These are phyloP conservation scores for Gossypium arboreum DNA, from an alignment of 345 rosid genomes.

Conservation along the genomic window DNA sequence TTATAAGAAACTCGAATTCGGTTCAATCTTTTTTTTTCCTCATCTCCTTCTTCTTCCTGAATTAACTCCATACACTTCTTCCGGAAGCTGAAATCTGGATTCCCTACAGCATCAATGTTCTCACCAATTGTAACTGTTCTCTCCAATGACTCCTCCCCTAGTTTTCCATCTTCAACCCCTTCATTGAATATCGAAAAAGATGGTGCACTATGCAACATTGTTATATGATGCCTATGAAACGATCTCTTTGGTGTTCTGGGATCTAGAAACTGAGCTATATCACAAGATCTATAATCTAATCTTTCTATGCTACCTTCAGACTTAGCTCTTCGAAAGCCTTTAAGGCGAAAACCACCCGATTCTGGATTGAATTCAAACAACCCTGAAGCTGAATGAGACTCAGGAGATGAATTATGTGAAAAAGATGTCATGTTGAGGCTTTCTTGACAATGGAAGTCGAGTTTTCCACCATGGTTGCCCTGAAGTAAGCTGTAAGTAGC, in stretches of 20 bases:
- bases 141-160: constrained; percentile 22
- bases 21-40: constrained; percentile 19
- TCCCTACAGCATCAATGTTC: constrained; percentile 22
- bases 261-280: constrained; percentile 21
- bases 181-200: constrained; percentile 53
- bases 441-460: not conserved
- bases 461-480: not conserved
- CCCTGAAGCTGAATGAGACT: constrained; percentile 13
- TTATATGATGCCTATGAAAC: not conserved
- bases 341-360: not conserved
- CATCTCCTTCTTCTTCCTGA: constrained; percentile 43
- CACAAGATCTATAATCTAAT: constrained; percentile 16
- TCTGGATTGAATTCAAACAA: constrained; percentile 12
- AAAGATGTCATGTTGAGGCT: constrained; percentile 7
- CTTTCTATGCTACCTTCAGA: constrained; percentile 32
- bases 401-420: constrained; percentile 19
- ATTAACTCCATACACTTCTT: constrained; percentile 32
- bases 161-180: constrained; percentile 26
- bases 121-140: constrained; percentile 51
- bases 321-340: constrained; percentile 26
- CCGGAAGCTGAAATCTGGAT: constrained; percentile 52
- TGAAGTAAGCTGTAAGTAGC: constrained; percentile 11
- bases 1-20: constrained; percentile 6
- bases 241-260: constrained; percentile 15
- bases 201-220: constrained; percentile 51